Percentiles rank a stretch among this genome's conserved stretches.
Conservation (phyloP, 192 early-diverging fungal genomes). For the Rhizophagus sp. region DNA sequence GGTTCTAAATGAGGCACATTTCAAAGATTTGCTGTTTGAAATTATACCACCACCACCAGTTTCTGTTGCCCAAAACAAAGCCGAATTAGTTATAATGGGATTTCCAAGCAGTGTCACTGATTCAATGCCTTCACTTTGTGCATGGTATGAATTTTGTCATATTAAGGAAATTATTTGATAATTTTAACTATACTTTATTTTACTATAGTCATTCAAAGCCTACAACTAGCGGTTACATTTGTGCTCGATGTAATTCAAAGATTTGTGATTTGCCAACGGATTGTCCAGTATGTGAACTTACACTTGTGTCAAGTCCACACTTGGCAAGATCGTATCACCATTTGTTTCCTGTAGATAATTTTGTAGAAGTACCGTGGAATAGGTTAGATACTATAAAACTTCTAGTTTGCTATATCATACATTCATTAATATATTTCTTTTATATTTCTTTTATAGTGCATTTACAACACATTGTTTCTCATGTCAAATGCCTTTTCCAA, state of each 20-base stretch:
- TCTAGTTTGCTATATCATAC: not conserved
- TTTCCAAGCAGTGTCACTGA: slow-evolving; percentile 70
- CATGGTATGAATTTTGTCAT: slow-evolving; percentile 54
- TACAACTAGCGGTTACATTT: slow-evolving; percentile 74
- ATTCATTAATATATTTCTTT: not conserved
- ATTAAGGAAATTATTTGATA: slow-evolving; percentile 1
- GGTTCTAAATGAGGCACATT: slow-evolving; percentile 78
- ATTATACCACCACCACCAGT: slow-evolving; percentile 87
- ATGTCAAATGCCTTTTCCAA: slow-evolving; percentile 47
- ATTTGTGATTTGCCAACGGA: slow-evolving; percentile 91
- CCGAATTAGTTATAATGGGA: slow-evolving; percentile 89
- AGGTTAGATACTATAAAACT: slow-evolving; percentile 38
- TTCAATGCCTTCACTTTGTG: slow-evolving; percentile 67
- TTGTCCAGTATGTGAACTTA: slow-evolving; percentile 87
- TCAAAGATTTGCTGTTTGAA: slow-evolving; percentile 82
- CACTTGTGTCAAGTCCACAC: slow-evolving; percentile 86
- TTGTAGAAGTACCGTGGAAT: slow-evolving; percentile 61
- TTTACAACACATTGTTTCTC: slow-evolving; percentile 47
- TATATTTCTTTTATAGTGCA: slow-evolving; percentile 43
- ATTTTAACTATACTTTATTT: slow-evolving; percentile 2
- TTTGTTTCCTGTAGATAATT: slow-evolving; percentile 90
- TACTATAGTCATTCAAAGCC: slow-evolving; percentile 64
- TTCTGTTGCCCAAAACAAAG: slow-evolving; percentile 47
- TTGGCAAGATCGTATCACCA: slow-evolving; percentile 93
- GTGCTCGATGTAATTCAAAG: slow-evolving; percentile 79